Conservation (phyloP, 2,329 filamentous ascomycete genomes). For the Fusarium zealandicum region DNA sequence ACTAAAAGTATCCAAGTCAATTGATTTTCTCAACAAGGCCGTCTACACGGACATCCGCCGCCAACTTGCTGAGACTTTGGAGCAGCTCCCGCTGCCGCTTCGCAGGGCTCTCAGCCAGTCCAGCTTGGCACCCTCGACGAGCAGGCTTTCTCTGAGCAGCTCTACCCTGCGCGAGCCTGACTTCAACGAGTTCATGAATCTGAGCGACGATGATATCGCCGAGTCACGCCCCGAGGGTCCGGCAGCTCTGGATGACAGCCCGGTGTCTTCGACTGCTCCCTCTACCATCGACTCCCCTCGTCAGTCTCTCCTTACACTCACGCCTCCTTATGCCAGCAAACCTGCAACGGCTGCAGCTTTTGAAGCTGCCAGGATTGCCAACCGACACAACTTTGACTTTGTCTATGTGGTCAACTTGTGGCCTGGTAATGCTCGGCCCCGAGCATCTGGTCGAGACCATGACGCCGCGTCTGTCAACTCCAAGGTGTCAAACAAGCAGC, state of each 20-base stretch:
- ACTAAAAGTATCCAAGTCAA: constrained; percentile 40
- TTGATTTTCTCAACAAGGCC: constrained; percentile 41
- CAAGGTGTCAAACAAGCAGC: constrained; percentile 14
- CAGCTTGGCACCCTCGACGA: constrained; percentile 42
- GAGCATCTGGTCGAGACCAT: constrained; percentile 12
- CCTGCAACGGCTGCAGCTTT: constrained; percentile 59
- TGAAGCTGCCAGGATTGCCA: constrained; percentile 62
- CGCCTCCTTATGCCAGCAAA: constrained; percentile 53
- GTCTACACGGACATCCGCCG: constrained; percentile 39
- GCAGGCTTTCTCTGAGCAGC: constrained; percentile 41
- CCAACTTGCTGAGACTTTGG: constrained; percentile 39
- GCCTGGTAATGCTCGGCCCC: constrained; percentile 48
- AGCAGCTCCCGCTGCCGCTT: constrained; percentile 38
- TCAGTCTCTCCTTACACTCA: constrained; percentile 51
- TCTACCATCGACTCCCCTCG: constrained; percentile 36
- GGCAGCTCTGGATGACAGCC: constrained; percentile 11
- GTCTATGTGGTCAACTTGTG: constrained; percentile 67
- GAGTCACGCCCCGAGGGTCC: constrained; percentile 48
- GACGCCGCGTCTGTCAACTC: constrained; percentile 15
- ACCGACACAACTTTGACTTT: constrained; percentile 63
- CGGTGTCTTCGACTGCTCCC: constrained; percentile 28
- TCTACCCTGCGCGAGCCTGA: constrained; percentile 58
- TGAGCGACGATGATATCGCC: constrained; percentile 66
- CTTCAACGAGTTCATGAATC: constrained; percentile 60
- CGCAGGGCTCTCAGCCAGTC: constrained; percentile 43